Evolutionary conservation across 495 filamentous ascomycete species (phyloP).

Genomic region (Penicillium bialowiezense): DNA sequence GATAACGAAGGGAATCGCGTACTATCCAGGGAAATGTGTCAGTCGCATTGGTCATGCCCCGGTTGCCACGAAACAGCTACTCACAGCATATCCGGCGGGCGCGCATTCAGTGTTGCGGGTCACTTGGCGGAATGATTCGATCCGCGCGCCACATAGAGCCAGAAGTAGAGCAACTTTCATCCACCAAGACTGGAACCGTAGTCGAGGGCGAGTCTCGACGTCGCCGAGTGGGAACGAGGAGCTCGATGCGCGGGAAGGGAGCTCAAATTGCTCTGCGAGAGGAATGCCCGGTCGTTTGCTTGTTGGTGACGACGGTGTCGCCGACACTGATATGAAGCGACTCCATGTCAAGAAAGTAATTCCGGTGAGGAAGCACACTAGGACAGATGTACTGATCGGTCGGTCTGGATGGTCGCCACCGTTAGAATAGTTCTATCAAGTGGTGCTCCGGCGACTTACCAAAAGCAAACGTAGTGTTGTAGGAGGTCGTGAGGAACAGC

Average conservation of each 20-base stretch:
- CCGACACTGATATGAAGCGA: slow-evolving; percentile 20
- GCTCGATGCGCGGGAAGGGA: slow-evolving; percentile 13
- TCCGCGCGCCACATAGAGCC: slow-evolving; percentile 32
- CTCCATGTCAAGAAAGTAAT: slow-evolving; percentile 31
- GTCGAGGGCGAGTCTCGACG: slow-evolving; percentile 5
- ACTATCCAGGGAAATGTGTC: slow-evolving; percentile 18
- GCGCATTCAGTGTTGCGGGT: slow-evolving; percentile 41
- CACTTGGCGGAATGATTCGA: slow-evolving; percentile 38
- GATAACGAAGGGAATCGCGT: slow-evolving; percentile 39
- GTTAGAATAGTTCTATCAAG: slow-evolving; percentile 9
- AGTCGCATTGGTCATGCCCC: slow-evolving; percentile 1
- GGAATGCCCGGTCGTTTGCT: slow-evolving; percentile 16
- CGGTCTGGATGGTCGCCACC: slow-evolving; percentile 28
- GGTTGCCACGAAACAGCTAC: slow-evolving; percentile 7
- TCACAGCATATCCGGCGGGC: slow-evolving; percentile 38
- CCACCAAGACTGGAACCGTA: slow-evolving; percentile 19
- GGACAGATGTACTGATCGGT: slow-evolving; percentile 36
- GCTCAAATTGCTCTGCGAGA: slow-evolving; percentile 21
- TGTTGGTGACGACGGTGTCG: slow-evolving; percentile 16
- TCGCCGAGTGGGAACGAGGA: slow-evolving; percentile 9
- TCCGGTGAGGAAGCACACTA: slow-evolving; percentile 37
- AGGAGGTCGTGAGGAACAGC: slow-evolving; percentile 33
- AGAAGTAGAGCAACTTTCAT: slow-evolving; percentile 25
- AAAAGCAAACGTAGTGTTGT: slow-evolving; percentile 41
- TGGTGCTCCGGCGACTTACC: slow-evolving; percentile 25